A percentile compares a stretch with the other conserved stretches of the same genome.
Conservation (phyloP, 208 protist genomes). For the Leishmania gerbilli region DNA sequence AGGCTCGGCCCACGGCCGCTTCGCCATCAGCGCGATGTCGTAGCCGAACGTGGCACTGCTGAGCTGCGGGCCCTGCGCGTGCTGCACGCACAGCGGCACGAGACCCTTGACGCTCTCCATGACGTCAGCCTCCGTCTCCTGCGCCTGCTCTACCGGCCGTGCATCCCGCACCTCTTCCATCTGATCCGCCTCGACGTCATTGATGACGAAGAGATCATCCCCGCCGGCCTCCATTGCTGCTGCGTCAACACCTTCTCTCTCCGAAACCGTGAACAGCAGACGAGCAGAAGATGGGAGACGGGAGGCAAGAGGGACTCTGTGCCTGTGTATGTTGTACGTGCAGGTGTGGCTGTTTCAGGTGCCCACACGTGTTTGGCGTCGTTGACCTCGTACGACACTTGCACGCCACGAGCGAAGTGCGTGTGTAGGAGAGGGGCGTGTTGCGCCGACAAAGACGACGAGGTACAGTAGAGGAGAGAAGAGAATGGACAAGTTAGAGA, state of each 20-base stretch:
- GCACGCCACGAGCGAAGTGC: not conserved
- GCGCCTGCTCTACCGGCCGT: conserved; percentile 1
- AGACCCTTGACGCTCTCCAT: conserved; percentile 52
- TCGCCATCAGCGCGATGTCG: conserved; percentile 80
- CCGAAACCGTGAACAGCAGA: not conserved
- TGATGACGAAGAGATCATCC: conserved; percentile 38
- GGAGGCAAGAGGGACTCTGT: not conserved
- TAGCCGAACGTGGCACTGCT: conserved; percentile 81
- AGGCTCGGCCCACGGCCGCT: conserved; percentile 78
- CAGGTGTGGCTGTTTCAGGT: not conserved
- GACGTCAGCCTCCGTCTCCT: conserved; percentile 30
- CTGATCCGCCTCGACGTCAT: conserved; percentile 21
- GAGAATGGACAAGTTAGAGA: not conserved
- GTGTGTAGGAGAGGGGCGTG: not conserved
- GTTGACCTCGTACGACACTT: not conserved
- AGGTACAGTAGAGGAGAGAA: not conserved
- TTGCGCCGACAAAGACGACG: not conserved
- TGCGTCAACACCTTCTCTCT: not conserved
- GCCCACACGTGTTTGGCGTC: not conserved
- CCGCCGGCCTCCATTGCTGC: not conserved
- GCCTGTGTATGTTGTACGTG: conserved; percentile 3
- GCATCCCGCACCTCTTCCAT: conserved; percentile 5
- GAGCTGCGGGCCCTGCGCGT: conserved; percentile 58
- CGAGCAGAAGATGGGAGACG: not conserved
- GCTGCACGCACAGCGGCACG: conserved; percentile 71